Evolutionary conservation across 2,329 filamentous ascomycete genomes (phyloP).

Genomic region (Fusarium acutatum): DNA sequence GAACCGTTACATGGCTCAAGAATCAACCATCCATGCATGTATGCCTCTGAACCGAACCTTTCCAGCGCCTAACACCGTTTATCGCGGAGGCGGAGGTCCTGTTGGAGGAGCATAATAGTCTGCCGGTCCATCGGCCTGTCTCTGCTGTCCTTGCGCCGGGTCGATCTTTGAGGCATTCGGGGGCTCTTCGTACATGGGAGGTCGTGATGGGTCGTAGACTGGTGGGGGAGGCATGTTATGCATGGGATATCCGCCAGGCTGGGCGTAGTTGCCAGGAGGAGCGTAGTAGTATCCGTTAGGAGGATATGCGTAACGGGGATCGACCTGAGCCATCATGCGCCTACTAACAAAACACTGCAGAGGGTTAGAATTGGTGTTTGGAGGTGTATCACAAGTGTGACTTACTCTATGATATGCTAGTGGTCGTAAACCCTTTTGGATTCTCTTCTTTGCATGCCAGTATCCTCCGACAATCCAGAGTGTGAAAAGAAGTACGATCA

Average conservation of each 20-base stretch:
- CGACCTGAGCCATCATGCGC: constrained; percentile 55
- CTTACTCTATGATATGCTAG: constrained; percentile 74
- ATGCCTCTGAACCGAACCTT: neutral
- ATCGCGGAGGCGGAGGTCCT: constrained; percentile 54
- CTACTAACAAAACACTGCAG: constrained; percentile 62
- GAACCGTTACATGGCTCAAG: neutral
- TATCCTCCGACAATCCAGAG: constrained; percentile 74
- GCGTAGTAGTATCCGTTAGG: constrained; percentile 52
- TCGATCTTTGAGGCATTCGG: constrained; percentile 63
- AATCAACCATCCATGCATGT: neutral
- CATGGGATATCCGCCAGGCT: constrained; percentile 41
- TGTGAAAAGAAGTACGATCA: constrained; percentile 66
- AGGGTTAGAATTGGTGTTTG: neutral
- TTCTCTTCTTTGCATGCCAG: constrained; percentile 72
- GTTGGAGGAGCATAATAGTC: constrained; percentile 53
- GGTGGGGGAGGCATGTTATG: constrained; percentile 59
- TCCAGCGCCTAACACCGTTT: neutral
- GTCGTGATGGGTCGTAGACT: constrained; percentile 66
- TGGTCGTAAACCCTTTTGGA: constrained; percentile 71
- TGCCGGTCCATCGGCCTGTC: constrained; percentile 19
- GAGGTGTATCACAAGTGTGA: neutral
- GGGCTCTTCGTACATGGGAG: constrained; percentile 62
- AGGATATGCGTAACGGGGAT: constrained; percentile 59
- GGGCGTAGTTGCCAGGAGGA: constrained; percentile 39
- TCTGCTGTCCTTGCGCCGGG: constrained; percentile 54